Percentiles rank a stretch among this genome's conserved stretches.
These are phyloP conservation scores for Lindgomyces ingoldianus DNA, from an alignment of 495 filamentous ascomycete genomes.

Conservation along the genomic window DNA sequence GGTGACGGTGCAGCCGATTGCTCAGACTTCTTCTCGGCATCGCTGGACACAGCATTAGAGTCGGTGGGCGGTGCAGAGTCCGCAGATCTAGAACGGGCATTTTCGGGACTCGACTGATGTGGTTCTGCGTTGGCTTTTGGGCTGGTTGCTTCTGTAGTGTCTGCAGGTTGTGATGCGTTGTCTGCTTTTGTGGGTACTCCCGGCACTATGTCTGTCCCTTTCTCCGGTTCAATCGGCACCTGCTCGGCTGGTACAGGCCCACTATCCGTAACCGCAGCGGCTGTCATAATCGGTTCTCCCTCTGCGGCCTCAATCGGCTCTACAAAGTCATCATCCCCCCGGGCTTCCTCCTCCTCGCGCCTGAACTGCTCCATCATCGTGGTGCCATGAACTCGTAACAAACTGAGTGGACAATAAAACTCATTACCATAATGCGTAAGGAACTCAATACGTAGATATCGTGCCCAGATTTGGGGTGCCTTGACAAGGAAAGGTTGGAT, in stretches of 20 bases:
- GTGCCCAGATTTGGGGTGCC: slow-evolving; percentile 92
- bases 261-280: slow-evolving; percentile 19
- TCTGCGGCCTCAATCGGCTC: slow-evolving; percentile 49
- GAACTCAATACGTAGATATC: slow-evolving; percentile 89
- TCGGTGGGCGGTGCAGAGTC: not conserved
- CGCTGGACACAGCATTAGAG: no score
- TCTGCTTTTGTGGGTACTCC: not conserved
- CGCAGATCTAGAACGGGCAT: not conserved
- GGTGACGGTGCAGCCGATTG: not conserved
- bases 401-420: slow-evolving; percentile 89
- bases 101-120: not conserved
- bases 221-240: not conserved
- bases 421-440: slow-evolving; percentile 93
- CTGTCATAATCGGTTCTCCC: slow-evolving; percentile 33
- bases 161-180: not conserved
- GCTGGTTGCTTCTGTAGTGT: not conserved
- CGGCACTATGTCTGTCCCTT: not conserved
- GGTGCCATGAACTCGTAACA: slow-evolving; percentile 89
- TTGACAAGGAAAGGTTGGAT: slow-evolving; percentile 92
- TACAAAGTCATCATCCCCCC: slow-evolving; percentile 58
- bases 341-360: slow-evolving; percentile 67
- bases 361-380: slow-evolving; percentile 94
- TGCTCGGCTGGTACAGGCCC: not conserved
- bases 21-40: not conserved
- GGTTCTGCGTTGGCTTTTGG: not conserved